Evolutionary conservation across 2,329 filamentous ascomycete species (phyloP).

Genomic region (Colletotrichum sublineola): DNA sequence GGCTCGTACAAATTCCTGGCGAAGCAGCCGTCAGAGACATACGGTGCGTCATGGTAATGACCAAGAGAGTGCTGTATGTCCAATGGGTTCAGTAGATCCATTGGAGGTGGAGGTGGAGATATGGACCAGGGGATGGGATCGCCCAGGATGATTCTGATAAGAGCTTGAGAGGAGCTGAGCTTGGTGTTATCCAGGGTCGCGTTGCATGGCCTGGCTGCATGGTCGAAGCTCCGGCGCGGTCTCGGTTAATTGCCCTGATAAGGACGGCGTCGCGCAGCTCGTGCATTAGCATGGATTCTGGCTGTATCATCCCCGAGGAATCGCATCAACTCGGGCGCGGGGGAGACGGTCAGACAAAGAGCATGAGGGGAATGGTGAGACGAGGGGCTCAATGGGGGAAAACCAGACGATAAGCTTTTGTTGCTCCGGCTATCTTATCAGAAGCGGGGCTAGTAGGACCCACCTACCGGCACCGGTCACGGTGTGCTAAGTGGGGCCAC

Average conservation of each 20-base stretch:
- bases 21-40: background rate
- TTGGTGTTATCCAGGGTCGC: constrained; percentile 1
- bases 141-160: constrained; percentile 11
- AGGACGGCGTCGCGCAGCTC: constrained; percentile 20
- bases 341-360: background rate
- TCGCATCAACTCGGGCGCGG: constrained; percentile 9
- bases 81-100: constrained; percentile 1
- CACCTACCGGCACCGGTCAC: constrained; percentile 30
- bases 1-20: constrained; percentile 5
- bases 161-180: constrained; percentile 3
- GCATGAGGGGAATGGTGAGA: constrained; percentile 22
- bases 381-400: constrained; percentile 35
- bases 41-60: constrained; percentile 32
- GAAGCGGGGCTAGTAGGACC: background rate
- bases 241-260: constrained; percentile 18
- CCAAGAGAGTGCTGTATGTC: constrained; percentile 15
- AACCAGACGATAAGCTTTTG: constrained; percentile 39
- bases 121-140: background rate
- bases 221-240: background rate
- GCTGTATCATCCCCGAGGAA: background rate
- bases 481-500: background rate
- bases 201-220: background rate
- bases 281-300: constrained; percentile 26
- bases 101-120: constrained; percentile 19
- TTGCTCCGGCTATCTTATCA: constrained; percentile 32